phyloP scores from a whole-genome alignment of 2,329 filamentous ascomycete species.

The Epichloe sibirici region DNA sequence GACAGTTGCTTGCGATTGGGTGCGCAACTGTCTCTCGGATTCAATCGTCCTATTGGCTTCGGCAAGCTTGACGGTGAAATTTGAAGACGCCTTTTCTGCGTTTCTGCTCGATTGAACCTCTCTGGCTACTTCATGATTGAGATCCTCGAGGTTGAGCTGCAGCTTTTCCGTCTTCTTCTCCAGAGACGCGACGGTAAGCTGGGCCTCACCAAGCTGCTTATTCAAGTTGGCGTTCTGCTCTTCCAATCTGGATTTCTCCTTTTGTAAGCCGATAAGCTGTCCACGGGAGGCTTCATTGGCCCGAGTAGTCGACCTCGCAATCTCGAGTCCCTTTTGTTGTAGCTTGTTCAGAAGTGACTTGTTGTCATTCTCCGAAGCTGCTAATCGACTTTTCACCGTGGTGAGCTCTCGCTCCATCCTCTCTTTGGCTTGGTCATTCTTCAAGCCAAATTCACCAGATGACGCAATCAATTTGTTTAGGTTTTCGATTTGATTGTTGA shows the following conservation, averaged over 20 bases:
- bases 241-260: conserved; percentile 72
- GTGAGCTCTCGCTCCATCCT: conserved; percentile 82
- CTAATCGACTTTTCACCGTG: conserved; percentile 78
- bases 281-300: conserved; percentile 73
- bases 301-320: conserved; percentile 77
- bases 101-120: conserved; percentile 84
- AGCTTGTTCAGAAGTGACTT: conserved; percentile 90
- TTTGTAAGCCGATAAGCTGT: conserved; percentile 63
- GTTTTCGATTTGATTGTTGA: conserved; percentile 71
- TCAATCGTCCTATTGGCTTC: conserved; percentile 85
- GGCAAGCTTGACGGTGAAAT: conserved; percentile 67
- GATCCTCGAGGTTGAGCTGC: conserved; percentile 74
- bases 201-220: conserved; percentile 75
- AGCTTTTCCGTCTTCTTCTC: conserved; percentile 95
- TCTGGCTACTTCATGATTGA: conserved; percentile 81
- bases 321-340: conserved; percentile 93
- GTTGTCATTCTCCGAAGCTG: conserved; percentile 94
- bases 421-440: conserved; percentile 89
- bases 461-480: conserved; percentile 79
- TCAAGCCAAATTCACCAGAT: conserved; percentile 77
- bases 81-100: conserved; percentile 79
- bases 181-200: conserved; percentile 67
- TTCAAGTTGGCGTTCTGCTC: conserved; percentile 71
- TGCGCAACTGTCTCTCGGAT: conserved; percentile 74
- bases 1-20: conserved; percentile 75